Evolutionary conservation across 2,329 filamentous ascomycete species (phyloP).

Genomic region (Botrytis squamosa): DNA sequence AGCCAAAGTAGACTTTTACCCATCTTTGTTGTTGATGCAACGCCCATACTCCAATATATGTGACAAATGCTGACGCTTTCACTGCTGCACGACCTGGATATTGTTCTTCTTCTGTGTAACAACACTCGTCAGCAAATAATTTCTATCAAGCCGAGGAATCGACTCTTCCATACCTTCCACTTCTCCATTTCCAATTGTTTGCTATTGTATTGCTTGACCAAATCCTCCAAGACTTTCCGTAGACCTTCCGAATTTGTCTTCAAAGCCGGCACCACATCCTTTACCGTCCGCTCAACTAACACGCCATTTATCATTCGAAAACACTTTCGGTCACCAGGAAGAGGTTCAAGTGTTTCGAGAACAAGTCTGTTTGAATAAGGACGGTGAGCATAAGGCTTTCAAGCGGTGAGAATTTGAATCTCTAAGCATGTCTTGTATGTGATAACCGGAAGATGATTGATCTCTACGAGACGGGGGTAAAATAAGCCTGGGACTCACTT

Average conservation of each 20-base stretch:
- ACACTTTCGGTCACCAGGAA: conserved; percentile 85
- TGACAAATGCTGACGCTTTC: conserved; percentile 35
- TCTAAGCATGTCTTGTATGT: not conserved
- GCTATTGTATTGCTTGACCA: conserved; percentile 93
- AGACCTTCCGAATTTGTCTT: conserved; percentile 92
- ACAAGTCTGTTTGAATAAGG: conserved; percentile 66
- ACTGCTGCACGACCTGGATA: conserved; percentile 80
- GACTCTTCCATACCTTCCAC: conserved; percentile 78
- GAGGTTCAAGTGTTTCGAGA: conserved; percentile 82
- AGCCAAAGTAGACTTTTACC: conserved; percentile 26
- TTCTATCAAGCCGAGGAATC: not conserved
- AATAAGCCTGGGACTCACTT: conserved; percentile 62
- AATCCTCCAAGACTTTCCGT: conserved; percentile 88
- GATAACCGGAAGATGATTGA: not conserved
- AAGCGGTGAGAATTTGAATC: conserved; percentile 30
- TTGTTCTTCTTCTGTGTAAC: conserved; percentile 78
- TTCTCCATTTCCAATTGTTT: conserved; percentile 95
- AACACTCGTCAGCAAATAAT: conserved; percentile 26
- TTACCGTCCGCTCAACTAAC: conserved; percentile 87
- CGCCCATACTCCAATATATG: conserved; percentile 25
- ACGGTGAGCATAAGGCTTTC: conserved; percentile 42
- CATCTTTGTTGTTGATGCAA: conserved; percentile 32
- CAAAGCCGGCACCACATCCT: conserved; percentile 86
- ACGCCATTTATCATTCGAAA: conserved; percentile 99
- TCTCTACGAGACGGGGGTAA: not conserved